Conservation (phyloP, 169 alveolate genomes). For the Cryptosporidium ubiquitum region DNA sequence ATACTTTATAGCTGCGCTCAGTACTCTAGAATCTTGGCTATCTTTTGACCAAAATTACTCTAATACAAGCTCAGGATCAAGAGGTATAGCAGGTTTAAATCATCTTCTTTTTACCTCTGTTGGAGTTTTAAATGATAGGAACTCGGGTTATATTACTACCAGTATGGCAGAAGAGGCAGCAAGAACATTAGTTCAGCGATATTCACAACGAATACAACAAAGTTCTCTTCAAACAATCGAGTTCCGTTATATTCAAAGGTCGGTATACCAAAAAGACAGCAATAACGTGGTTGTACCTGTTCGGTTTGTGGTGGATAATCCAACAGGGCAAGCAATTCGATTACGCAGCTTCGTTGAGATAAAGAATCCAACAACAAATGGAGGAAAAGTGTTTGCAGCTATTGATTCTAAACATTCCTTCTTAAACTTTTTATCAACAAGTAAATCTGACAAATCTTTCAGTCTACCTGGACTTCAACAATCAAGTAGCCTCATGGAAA, state of each 20-base stretch:
- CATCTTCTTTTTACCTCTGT: conserved; percentile 50
- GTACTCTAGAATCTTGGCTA: conserved; percentile 55
- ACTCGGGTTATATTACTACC: conserved; percentile 50
- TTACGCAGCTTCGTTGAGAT: conserved; percentile 74
- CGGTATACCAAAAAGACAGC: conserved; percentile 66
- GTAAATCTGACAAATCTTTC: conserved; percentile 1
- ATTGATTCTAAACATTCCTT: conserved; percentile 57
- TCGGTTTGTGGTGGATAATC: conserved; percentile 76
- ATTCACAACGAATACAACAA: conserved; percentile 75
- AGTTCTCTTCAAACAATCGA: conserved; percentile 71
- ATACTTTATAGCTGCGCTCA: conserved; percentile 50
- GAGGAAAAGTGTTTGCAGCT: conserved; percentile 76
- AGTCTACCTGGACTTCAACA: conserved; percentile 14
- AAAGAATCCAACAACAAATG: conserved; percentile 76
- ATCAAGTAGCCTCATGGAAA: not conserved
- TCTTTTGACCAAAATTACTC: conserved; percentile 63
- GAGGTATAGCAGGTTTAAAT: conserved; percentile 11
- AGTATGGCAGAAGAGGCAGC: conserved; percentile 77
- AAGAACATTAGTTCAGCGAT: conserved; percentile 71
- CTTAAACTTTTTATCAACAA: conserved; percentile 18
- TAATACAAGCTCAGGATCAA: not conserved
- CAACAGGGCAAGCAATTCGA: conserved; percentile 77
- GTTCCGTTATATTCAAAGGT: conserved; percentile 75
- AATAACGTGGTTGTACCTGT: conserved; percentile 74
- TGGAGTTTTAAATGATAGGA: conserved; percentile 36